These are phyloP conservation scores for Crocinoboletus sp. DNA, from an alignment of 1,284 basidiomycete genomes.

Conservation along the genomic window DNA sequence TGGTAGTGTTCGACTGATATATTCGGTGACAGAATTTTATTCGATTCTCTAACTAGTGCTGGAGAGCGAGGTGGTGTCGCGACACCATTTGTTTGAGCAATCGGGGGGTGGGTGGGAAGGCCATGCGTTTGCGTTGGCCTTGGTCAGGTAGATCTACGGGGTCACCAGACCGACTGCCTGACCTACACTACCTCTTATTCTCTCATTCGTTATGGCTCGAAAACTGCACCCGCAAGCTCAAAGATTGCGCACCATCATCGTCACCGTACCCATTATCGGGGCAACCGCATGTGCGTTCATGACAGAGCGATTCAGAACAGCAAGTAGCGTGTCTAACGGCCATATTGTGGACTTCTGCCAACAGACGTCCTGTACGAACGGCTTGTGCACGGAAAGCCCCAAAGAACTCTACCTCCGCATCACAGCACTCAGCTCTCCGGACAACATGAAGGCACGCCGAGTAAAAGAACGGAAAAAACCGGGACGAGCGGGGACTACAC, in stretches of 20 bases:
- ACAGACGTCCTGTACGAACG: conserved; percentile 65
- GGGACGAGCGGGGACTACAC: conserved; percentile 7
- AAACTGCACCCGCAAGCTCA: conserved; percentile 44
- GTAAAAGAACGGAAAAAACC: conserved; percentile 18
- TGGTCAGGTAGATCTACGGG: no score
- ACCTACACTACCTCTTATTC: no score
- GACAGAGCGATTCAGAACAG: neutral
- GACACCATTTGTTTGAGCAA: no score
- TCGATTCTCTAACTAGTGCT: no score
- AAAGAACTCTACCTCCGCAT: conserved; percentile 35
- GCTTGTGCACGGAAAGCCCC: conserved; percentile 57
- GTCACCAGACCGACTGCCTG: no score
- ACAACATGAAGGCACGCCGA: neutral
- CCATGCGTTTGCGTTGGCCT: no score
- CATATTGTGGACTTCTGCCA: neutral
- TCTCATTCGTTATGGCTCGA: conserved; percentile 24
- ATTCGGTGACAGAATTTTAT: no score
- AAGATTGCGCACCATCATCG: conserved; percentile 54
- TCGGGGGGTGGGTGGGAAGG: no score
- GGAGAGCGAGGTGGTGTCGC: no score
- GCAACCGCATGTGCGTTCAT: conserved; percentile 45
- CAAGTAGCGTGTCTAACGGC: conserved; percentile 12
- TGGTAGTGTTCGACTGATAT: no score
- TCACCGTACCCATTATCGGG: conserved; percentile 57
- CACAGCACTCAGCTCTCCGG: neutral